Percentiles rank a stretch among this genome's conserved stretches.
These are phyloP conservation scores for Microbotryomycetes sp. DNA, from an alignment of 1,284 basidiomycete genomes.

Conservation along the genomic window DNA sequence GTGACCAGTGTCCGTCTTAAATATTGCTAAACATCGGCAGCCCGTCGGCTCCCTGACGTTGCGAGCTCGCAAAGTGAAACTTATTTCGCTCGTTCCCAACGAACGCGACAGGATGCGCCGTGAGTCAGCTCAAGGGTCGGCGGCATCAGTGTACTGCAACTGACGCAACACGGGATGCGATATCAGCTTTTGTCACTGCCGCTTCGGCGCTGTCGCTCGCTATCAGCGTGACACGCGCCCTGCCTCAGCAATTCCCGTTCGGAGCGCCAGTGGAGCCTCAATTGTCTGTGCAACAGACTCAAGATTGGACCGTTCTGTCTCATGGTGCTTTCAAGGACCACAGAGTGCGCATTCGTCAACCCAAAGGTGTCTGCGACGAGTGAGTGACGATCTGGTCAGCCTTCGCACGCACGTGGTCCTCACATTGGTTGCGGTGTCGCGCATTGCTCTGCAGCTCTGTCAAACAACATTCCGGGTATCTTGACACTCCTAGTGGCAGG, in stretches of 20 bases:
- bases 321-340: conserved; percentile 14
- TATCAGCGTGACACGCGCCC: conserved; percentile 8
- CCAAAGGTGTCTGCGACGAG: conserved; percentile 40
- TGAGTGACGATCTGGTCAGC: neutral
- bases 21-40: no score
- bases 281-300: neutral
- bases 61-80: no score
- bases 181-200: conserved; percentile 2
- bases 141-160: no score
- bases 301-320: neutral
- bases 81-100: no score
- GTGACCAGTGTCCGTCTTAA: no score
- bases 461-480: conserved; percentile 36
- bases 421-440: neutral
- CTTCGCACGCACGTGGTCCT: neutral
- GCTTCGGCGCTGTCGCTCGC: conserved; percentile 7
- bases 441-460: conserved; percentile 32
- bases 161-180: no score
- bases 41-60: no score
- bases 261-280: neutral
- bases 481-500: conserved; percentile 31
- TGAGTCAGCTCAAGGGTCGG: no score
- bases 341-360: conserved; percentile 20
- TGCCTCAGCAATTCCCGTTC: conserved; percentile 1
- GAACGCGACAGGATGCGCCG: no score